Percentiles rank a stretch among this genome's conserved stretches.
phyloP scores from a whole-genome alignment of 2,329 filamentous ascomycete genomes.

The Fusarium mangiferae region DNA sequence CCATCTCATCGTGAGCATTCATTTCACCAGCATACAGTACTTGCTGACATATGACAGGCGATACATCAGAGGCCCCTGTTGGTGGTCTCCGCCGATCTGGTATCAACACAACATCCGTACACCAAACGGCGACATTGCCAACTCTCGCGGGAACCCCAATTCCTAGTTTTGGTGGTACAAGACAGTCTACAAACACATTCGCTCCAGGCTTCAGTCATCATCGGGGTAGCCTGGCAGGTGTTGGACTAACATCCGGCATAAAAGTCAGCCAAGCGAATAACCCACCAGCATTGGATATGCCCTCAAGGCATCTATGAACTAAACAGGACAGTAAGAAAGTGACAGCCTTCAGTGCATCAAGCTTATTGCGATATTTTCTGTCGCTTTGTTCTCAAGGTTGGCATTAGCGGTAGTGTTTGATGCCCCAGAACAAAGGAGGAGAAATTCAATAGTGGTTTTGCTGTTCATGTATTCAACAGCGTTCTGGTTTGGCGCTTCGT shows the following conservation, averaged over 20 bases:
- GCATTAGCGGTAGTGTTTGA: no score
- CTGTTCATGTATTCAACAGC: not conserved
- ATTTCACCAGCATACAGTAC: no score
- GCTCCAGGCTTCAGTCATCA: slow-evolving; percentile 33
- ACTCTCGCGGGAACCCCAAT: slow-evolving; percentile 12
- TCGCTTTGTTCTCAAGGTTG: not conserved
- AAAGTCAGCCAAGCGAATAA: slow-evolving; percentile 44
- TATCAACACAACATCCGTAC: slow-evolving; percentile 10
- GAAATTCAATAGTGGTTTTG: not conserved
- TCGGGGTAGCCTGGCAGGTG: slow-evolving; percentile 35
- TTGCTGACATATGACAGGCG: slow-evolving; percentile 26
- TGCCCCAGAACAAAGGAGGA: not conserved
- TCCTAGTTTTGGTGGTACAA: slow-evolving; percentile 5
- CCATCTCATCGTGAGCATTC: slow-evolving; percentile 24
- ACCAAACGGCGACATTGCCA: slow-evolving; percentile 8
- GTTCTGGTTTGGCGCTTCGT: slow-evolving; percentile 6
- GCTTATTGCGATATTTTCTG: not conserved
- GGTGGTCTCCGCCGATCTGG: slow-evolving; percentile 18
- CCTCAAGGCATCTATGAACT: slow-evolving; percentile 20
- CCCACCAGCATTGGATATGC: slow-evolving; percentile 26
- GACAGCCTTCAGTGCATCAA: not conserved
- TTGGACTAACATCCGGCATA: slow-evolving; percentile 47
- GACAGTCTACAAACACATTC: slow-evolving; percentile 12
- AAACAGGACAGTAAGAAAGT: no score
- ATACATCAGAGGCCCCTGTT: slow-evolving; percentile 5